Base-by-base conservation (phyloP, 2,329 filamentous ascomycete genomes). In the Thermoascus crustaceus region DNA sequence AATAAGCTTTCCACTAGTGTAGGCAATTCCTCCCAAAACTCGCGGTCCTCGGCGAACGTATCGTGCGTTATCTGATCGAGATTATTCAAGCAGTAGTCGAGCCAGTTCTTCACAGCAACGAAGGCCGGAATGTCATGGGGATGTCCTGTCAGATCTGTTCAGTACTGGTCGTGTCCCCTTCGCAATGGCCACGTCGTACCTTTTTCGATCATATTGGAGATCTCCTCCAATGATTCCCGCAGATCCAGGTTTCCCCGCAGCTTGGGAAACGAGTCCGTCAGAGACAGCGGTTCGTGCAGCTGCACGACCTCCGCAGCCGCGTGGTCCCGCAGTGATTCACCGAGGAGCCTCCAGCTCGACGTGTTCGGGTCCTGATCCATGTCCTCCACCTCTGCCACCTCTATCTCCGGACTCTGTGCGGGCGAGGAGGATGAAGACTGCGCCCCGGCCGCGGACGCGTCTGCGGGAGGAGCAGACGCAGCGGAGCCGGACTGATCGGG, bases 301-400 rank as follows among this genome's bases (percentile, higher is more conserved):
- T 61, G 56, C 17, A 63, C 53, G 13, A 63, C 45, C 7, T 58
- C 56, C 13, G 53, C 46, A 6, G 50, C 45, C 9, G 42, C 39
- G 4, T 49, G 50, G 7, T 58, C 54, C 24, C 52, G 55, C 30
- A 61, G 33, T 8, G 50, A 54, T 21, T 58, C 59, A 8, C 49
- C 58, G 35, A 65, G 40, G 3, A 54, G 49, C 38, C 53, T 58
- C 67, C 67, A 71, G 41, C 50, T 64, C 6, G 65, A 64, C 13
- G 58, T 57, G 19, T 60, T 60, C 2, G 63, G 58, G 34, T 69
- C 64, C 44, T 69, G 63, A 34, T 67, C 63, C 46, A 67, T 65
- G 38, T 71, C 69, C 50, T 71, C 68, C 11, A 61, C 49, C 27
- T 69, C 66, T 5, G 66, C 64, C 10, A 69, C 64, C 48, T 72